Percentiles rank a stretch among this genome's conserved stretches.
phyloP scores from a whole-genome alignment of 2,329 filamentous ascomycete species.

The Apiospora pterosperma region DNA sequence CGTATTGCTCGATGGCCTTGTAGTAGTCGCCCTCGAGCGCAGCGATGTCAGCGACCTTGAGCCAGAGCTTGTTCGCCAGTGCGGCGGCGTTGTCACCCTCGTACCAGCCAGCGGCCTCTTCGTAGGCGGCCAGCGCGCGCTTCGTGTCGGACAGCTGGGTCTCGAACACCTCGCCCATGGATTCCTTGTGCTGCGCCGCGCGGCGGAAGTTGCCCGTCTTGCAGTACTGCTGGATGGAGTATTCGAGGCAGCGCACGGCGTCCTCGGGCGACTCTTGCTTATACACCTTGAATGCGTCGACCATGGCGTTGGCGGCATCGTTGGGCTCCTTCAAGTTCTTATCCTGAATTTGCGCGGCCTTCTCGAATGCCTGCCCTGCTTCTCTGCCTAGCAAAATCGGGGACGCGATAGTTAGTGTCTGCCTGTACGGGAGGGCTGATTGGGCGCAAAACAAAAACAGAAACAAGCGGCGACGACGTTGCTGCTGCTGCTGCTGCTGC shows the following conservation, averaged over 20 bases:
- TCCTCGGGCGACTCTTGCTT: constrained; percentile 79
- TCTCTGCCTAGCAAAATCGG: constrained; percentile 63
- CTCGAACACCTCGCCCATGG: constrained; percentile 83
- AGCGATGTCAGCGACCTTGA: constrained; percentile 86
- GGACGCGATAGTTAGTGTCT: not conserved
- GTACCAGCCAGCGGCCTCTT: constrained; percentile 84
- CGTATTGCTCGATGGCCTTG: constrained; percentile 77
- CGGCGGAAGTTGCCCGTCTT: constrained; percentile 86
- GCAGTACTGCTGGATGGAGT: constrained; percentile 83
- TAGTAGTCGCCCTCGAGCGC: constrained; percentile 82
- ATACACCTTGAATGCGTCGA: constrained; percentile 95
- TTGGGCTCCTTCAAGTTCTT: constrained; percentile 85
- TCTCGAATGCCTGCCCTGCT: constrained; percentile 82
- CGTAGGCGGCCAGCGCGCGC: constrained; percentile 77
- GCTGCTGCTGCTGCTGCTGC: not conserved
- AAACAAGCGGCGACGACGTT: not conserved
- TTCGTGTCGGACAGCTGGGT: constrained; percentile 74
- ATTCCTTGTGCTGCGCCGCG: constrained; percentile 87
- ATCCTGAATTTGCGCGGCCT: constrained; percentile 76
- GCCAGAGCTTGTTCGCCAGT: constrained; percentile 87
- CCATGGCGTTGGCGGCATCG: constrained; percentile 83
- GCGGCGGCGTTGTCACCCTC: constrained; percentile 81
- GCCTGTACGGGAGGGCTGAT: not conserved
- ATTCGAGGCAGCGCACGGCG: constrained; percentile 74
- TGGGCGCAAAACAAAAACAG: not conserved